Evolutionary conservation across 1,284 basidiomycete species (phyloP).

Genomic region (Gymnopus androsaceus): DNA sequence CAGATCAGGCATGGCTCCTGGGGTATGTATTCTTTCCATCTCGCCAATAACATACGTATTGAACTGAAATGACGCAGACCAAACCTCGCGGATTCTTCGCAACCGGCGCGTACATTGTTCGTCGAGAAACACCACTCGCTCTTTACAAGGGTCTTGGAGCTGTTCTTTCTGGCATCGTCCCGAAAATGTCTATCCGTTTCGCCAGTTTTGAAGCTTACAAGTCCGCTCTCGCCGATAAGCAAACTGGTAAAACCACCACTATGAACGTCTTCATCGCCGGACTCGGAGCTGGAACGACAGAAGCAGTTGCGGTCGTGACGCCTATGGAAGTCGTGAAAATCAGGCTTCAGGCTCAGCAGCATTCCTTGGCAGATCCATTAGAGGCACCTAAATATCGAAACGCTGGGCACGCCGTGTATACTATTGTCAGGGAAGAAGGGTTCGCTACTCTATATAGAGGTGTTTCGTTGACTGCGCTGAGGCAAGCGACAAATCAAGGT

Average conservation of each 20-base stretch:
- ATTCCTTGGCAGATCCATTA: slow-evolving; percentile 95
- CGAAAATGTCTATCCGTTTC: slow-evolving; percentile 99
- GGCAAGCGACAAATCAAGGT: slow-evolving; percentile 99
- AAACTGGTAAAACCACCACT: slow-evolving; percentile 76
- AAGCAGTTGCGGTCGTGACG: slow-evolving; percentile 93
- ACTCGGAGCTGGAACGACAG: slow-evolving; percentile 91
- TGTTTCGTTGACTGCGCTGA: slow-evolving; percentile 88
- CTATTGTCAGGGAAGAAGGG: slow-evolving; percentile 94
- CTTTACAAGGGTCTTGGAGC: slow-evolving; percentile 98
- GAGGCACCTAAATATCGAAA: slow-evolving; percentile 95
- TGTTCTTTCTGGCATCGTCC: slow-evolving; percentile 96
- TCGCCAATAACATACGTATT: background rate
- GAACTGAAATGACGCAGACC: slow-evolving; percentile 52
- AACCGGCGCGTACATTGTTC: slow-evolving; percentile 88
- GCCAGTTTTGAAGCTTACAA: slow-evolving; percentile 98
- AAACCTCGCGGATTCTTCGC: slow-evolving; percentile 93
- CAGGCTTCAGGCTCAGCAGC: slow-evolving; percentile 95
- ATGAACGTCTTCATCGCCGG: slow-evolving; percentile 87
- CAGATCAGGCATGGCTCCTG: slow-evolving; percentile 72
- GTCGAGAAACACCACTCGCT: slow-evolving; percentile 91
- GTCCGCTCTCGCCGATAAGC: slow-evolving; percentile 72
- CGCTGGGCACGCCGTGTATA: slow-evolving; percentile 95
- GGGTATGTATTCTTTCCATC: slow-evolving; percentile 56
- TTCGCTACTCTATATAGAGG: slow-evolving; percentile 87
- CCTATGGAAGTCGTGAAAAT: slow-evolving; percentile 99